These are phyloP conservation scores for Rachicladosporium sp. DNA, from an alignment of 2,329 filamentous ascomycete species.

Conservation along the genomic window DNA sequence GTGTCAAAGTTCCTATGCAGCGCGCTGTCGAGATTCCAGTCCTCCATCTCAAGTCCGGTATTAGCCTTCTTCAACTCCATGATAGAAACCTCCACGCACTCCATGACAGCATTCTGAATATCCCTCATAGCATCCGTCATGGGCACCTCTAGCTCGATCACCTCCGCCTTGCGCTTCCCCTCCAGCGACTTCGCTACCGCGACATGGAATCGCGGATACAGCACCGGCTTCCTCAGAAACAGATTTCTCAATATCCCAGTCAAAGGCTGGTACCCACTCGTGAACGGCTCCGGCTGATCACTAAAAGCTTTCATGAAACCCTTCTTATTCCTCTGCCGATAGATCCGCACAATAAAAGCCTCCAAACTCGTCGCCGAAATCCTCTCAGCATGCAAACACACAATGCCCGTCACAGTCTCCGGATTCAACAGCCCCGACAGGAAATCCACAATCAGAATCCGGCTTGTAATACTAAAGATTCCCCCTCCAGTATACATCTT, in stretches of 20 bases:
- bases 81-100: slow-evolving; percentile 92
- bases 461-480: slow-evolving; percentile 89
- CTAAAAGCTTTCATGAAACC: slow-evolving; percentile 96
- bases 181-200: slow-evolving; percentile 81
- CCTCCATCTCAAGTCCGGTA: slow-evolving; percentile 81
- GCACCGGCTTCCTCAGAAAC: slow-evolving; percentile 73
- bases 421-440: slow-evolving; percentile 72
- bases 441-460: slow-evolving; percentile 88
- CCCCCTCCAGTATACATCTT: slow-evolving; percentile 85
- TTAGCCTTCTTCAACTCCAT: slow-evolving; percentile 88
- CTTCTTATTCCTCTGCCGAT: slow-evolving; percentile 82
- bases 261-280: slow-evolving; percentile 74
- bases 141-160: slow-evolving; percentile 88
- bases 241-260: slow-evolving; percentile 85
- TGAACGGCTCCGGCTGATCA: slow-evolving; percentile 83
- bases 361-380: slow-evolving; percentile 78
- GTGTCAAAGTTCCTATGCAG: slow-evolving; percentile 86
- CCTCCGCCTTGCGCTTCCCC: slow-evolving; percentile 83
- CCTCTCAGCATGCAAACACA: slow-evolving; percentile 79
- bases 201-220: slow-evolving; percentile 91
- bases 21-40: slow-evolving; percentile 92
- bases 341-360: slow-evolving; percentile 89
- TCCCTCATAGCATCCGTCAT: slow-evolving; percentile 92
- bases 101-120: slow-evolving; percentile 87
- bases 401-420: slow-evolving; percentile 71